Evolutionary conservation across 2,329 filamentous ascomycete genomes (phyloP).

Genomic region (Microdochium bolleyi): DNA sequence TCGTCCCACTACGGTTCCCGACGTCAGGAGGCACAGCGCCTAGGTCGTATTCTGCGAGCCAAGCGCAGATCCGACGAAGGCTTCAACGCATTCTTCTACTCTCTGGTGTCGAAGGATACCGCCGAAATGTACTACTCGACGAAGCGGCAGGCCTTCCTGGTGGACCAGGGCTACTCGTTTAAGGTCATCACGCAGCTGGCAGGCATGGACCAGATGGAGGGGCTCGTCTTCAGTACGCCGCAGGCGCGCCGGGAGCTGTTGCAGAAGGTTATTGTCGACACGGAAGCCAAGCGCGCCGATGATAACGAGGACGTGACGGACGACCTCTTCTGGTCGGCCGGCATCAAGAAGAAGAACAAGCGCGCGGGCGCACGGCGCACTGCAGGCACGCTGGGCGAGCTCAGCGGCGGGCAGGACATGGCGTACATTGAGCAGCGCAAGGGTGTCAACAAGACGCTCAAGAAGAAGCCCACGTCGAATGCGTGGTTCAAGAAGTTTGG

Average conservation of each 20-base stretch:
- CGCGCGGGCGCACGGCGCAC: slow-evolving; percentile 60
- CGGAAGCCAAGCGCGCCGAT: slow-evolving; percentile 54
- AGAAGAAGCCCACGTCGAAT: slow-evolving; percentile 52
- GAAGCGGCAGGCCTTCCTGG: slow-evolving; percentile 91
- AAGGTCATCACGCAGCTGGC: slow-evolving; percentile 96
- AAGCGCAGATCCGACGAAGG: slow-evolving; percentile 96
- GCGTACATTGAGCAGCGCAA: slow-evolving; percentile 86
- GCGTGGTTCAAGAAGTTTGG: slow-evolving; percentile 60
- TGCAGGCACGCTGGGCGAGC: slow-evolving; percentile 75
- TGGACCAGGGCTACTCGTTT: slow-evolving; percentile 97
- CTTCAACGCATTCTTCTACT: slow-evolving; percentile 99
- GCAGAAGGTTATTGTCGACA: slow-evolving; percentile 82
- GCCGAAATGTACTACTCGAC: slow-evolving; percentile 97
- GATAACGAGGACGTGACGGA: slow-evolving; percentile 60
- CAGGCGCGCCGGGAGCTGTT: slow-evolving; percentile 78
- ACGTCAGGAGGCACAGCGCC: slow-evolving; percentile 88
- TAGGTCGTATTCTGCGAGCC: slow-evolving; percentile 87
- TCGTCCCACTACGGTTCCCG: slow-evolving; percentile 96
- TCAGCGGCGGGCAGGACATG: slow-evolving; percentile 93
- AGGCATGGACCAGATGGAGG: slow-evolving; percentile 77
- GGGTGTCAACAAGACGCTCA: slow-evolving; percentile 59
- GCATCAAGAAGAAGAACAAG: slow-evolving; percentile 29
- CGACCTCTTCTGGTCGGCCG: slow-evolving; percentile 26
- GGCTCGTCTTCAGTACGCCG: slow-evolving; percentile 71
- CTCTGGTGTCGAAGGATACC: slow-evolving; percentile 92